Evolutionary conservation across 768 basidiomycete genomes (phyloP).

Genomic region (Lactifluus pinguis): DNA sequence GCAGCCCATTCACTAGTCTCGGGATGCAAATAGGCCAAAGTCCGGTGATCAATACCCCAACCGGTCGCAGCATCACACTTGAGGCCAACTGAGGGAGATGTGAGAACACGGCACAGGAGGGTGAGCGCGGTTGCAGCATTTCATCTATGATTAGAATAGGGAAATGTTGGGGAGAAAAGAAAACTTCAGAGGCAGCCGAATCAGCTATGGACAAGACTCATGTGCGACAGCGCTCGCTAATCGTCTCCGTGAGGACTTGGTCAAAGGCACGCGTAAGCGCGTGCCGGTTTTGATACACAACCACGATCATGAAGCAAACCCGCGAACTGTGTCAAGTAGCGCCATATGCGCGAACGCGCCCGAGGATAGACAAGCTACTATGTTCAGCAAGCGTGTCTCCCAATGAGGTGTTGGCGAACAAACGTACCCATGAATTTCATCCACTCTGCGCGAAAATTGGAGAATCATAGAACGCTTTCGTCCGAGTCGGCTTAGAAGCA

Average conservation of each 20-base stretch:
- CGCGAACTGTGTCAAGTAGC: no score
- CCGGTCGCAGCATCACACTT: conserved; percentile 75
- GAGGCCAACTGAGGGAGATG: conserved; percentile 47
- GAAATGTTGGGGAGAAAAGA: no score
- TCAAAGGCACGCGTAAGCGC: no score
- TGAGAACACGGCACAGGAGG: conserved; percentile 70
- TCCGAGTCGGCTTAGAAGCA: no score
- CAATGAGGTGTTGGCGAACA: neutral
- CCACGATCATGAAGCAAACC: no score
- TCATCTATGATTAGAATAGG: conserved; percentile 10
- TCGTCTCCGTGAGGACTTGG: no score
- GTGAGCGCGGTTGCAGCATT: conserved; percentile 31
- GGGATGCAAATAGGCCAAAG: conserved; percentile 56
- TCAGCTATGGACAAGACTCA: no score
- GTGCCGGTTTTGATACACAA: no score
- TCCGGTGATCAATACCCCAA: conserved; percentile 82
- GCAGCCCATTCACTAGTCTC: conserved; percentile 45
- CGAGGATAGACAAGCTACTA: no score
- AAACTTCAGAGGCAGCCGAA: no score
- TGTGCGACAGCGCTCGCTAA: no score
- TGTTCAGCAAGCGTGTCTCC: neutral
- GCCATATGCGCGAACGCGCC: no score
- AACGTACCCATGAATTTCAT: conserved; percentile 64
- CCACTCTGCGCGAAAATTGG: conserved; percentile 79
- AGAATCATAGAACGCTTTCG: conserved; percentile 72